Evolutionary conservation across 2,329 filamentous ascomycete species (phyloP).

Genomic region (Rhynchosporium graminicola): DNA sequence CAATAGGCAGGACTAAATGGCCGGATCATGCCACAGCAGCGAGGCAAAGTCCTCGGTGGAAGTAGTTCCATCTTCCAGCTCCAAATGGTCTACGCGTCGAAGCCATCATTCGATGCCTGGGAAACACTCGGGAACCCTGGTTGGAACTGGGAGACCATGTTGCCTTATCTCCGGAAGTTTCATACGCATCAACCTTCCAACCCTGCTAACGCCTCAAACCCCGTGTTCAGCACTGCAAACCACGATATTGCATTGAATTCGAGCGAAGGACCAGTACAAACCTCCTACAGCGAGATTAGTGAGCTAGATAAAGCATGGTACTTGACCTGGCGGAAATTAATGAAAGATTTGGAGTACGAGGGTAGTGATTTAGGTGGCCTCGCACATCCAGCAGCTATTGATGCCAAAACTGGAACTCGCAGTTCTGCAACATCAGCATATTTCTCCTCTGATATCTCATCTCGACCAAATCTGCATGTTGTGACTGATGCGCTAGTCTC

Average conservation of each 20-base stretch:
- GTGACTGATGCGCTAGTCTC: slow-evolving; percentile 84
- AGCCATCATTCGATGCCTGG: slow-evolving; percentile 41
- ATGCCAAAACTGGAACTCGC: slow-evolving; percentile 28
- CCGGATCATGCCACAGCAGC: slow-evolving; percentile 28
- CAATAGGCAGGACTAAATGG: slow-evolving; percentile 27
- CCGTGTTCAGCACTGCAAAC: slow-evolving; percentile 4
- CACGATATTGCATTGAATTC: slow-evolving; percentile 16
- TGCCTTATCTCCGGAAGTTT: slow-evolving; percentile 21
- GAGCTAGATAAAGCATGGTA: slow-evolving; percentile 22
- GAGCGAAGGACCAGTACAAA: slow-evolving; percentile 22
- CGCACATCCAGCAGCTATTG: slow-evolving; percentile 21
- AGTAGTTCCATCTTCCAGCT: slow-evolving; percentile 40
- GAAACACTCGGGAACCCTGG: slow-evolving; percentile 44
- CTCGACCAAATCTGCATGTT: slow-evolving; percentile 67
- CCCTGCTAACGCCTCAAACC: neutral
- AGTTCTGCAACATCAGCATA: slow-evolving; percentile 32
- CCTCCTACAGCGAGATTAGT: slow-evolving; percentile 15
- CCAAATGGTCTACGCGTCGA: slow-evolving; percentile 19
- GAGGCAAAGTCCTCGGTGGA: slow-evolving; percentile 43
- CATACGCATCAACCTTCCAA: slow-evolving; percentile 38
- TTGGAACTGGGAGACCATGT: slow-evolving; percentile 42
- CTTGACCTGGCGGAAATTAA: slow-evolving; percentile 20
- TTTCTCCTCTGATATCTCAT: slow-evolving; percentile 18
- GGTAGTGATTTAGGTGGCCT: slow-evolving; percentile 43
- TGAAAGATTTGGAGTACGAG: slow-evolving; percentile 37